phyloP scores from a whole-genome alignment of 2,329 filamentous ascomycete species.

The Pseudocercospora ulei region DNA sequence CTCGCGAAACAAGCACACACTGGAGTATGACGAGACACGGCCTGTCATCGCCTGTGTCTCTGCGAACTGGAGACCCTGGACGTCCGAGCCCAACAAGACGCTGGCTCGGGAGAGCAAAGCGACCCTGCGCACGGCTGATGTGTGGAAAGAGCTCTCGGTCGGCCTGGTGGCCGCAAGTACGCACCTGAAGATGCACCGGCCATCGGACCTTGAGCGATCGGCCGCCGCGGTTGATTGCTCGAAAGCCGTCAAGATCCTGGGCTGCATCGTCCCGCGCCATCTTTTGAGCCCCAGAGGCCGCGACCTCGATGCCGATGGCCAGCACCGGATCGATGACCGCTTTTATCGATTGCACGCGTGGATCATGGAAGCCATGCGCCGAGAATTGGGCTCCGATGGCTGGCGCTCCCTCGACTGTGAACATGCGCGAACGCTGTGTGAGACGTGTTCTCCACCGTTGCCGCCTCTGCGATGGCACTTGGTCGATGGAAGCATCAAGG shows the following conservation, averaged over 20 bases:
- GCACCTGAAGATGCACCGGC: too few species aligned
- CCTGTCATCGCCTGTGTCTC: conserved; percentile 42
- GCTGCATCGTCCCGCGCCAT: too few species aligned
- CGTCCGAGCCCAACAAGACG: conserved; percentile 12
- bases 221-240: too few species aligned
- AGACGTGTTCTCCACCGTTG: conserved; percentile 35
- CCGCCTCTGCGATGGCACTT: conserved; percentile 37
- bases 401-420: conserved; percentile 18
- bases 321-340: too few species aligned
- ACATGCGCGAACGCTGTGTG: conserved; percentile 8
- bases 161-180: too few species aligned
- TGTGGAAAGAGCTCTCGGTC: conserved; percentile 12
- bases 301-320: too few species aligned
- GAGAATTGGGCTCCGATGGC: conserved; percentile 15
- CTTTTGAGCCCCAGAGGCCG: too few species aligned
- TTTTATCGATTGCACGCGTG: conserved; percentile 16
- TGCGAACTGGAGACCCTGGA: conserved; percentile 39
- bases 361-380: conserved; percentile 26
- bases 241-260: too few species aligned
- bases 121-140: conserved; percentile 8
- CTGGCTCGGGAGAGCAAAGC: neutral
- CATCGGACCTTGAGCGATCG: too few species aligned
- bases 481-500: conserved; percentile 32
- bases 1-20: conserved; percentile 41
- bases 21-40: conserved; percentile 43